Evolutionary conservation across 257 asterid species (phyloP).

Genomic region (Solanum phureja): DNA sequence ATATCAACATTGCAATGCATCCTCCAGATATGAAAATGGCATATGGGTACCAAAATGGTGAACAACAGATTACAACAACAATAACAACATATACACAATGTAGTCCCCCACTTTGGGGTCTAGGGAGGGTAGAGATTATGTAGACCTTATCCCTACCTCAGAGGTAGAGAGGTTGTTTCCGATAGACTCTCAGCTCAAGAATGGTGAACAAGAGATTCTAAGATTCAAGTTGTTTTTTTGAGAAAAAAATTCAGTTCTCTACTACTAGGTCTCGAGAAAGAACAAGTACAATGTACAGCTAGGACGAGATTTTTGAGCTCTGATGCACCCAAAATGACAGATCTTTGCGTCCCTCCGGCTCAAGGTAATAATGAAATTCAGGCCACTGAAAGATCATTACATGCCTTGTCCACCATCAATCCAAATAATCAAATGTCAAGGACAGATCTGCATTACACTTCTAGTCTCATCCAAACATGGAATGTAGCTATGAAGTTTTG

Average conservation of each 20-base stretch:
- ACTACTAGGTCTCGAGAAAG: not conserved
- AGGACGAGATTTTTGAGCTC: not conserved
- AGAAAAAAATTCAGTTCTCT: not conserved
- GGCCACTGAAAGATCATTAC: not conserved
- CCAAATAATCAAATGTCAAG: not conserved
- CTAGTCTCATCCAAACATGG: not conserved
- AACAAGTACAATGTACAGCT: not conserved
- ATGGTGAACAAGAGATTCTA: not conserved
- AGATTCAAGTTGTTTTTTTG: not conserved
- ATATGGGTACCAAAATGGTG: not conserved
- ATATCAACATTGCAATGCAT: not conserved
- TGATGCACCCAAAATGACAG: not conserved
- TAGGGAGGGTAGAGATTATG: not conserved
- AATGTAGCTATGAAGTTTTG: not conserved
- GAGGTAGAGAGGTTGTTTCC: not conserved
- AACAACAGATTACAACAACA: not conserved
- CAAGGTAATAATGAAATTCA: not conserved
- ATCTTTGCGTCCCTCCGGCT: not conserved
- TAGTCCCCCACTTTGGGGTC: not conserved
- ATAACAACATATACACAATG: not conserved
- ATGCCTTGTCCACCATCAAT: not conserved
- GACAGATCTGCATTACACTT: not conserved
- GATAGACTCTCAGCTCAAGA: not conserved
- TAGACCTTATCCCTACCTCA: not conserved
- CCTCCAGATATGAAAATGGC: not conserved